These are phyloP conservation scores for Phytophthora lateralis DNA, from an alignment of 352 stramenopile species.

Conservation along the genomic window DNA sequence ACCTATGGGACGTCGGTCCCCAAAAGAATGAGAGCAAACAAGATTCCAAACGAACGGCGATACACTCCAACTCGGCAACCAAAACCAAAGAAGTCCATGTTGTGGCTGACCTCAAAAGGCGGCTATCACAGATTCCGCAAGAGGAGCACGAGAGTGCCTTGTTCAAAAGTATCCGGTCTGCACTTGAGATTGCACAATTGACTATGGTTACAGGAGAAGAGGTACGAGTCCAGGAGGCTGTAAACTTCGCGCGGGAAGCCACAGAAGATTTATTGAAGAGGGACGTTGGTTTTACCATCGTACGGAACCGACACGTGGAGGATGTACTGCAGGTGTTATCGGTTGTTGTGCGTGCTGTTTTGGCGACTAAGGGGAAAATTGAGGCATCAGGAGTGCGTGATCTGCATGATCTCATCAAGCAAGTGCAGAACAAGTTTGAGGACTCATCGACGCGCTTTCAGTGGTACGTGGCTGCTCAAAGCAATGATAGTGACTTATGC, in stretches of 20 bases:
- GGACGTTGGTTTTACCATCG: neutral
- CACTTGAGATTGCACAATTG: slow-evolving; percentile 12
- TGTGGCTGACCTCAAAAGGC: slow-evolving; percentile 12
- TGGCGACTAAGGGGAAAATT: slow-evolving; percentile 13
- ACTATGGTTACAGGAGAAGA: slow-evolving; percentile 13
- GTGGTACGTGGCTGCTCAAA: slow-evolving; percentile 13
- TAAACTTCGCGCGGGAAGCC: slow-evolving; percentile 6
- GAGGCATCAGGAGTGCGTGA: slow-evolving; percentile 15
- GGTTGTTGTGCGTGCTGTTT: slow-evolving; percentile 11
- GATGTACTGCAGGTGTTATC: slow-evolving; percentile 17
- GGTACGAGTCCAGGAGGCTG: slow-evolving; percentile 6
- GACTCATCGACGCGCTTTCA: slow-evolving; percentile 14
- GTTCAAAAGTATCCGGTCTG: slow-evolving; percentile 7
- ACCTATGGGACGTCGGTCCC: neutral
- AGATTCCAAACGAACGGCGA: neutral
- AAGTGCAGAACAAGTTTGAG: slow-evolving; percentile 18
- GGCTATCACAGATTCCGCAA: slow-evolving; percentile 8
- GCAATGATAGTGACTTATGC: neutral
- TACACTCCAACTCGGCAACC: slow-evolving; percentile 8
- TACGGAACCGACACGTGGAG: slow-evolving; percentile 5
- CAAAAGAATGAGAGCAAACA: neutral
- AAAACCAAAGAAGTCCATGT: slow-evolving; percentile 11
- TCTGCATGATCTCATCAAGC: slow-evolving; percentile 13
- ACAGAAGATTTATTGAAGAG: slow-evolving; percentile 2
- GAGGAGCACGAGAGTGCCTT: slow-evolving; percentile 3